Percentiles rank a stretch among this genome's conserved stretches.
Evolutionary conservation across 176 grass and related monocot species (phyloP).

Genomic region (Musa schizocarpa): DNA sequence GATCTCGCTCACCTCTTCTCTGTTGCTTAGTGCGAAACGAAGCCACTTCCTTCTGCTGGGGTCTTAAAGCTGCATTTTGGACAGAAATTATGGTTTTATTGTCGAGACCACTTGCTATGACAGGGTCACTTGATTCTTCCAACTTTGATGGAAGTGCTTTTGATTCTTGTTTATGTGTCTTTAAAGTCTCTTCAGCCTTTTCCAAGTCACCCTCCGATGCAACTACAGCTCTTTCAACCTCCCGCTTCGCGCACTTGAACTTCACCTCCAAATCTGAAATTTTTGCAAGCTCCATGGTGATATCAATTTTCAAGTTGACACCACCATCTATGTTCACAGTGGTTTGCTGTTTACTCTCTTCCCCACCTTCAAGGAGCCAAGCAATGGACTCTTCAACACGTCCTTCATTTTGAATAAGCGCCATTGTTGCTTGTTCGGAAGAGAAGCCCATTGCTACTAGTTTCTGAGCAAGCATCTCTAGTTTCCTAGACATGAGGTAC

Average conservation of each 20-base stretch:
- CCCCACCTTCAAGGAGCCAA: constrained; percentile 81
- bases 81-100: constrained; percentile 44
- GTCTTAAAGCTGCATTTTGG: constrained; percentile 32
- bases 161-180: constrained; percentile 69
- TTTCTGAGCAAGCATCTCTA: constrained; percentile 70
- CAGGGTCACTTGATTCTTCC: constrained; percentile 44
- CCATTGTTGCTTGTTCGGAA: constrained; percentile 88
- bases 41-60: constrained; percentile 48
- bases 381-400: constrained; percentile 77
- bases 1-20: constrained; percentile 68
- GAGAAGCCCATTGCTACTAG: constrained; percentile 94
- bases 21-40: constrained; percentile 35
- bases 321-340: constrained; percentile 47
- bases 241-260: constrained; percentile 84
- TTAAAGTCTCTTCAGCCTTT: constrained; percentile 73
- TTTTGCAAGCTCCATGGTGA: constrained; percentile 69
- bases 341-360: constrained; percentile 69
- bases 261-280: constrained; percentile 60
- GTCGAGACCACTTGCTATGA: constrained; percentile 23
- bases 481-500: constrained; percentile 91
- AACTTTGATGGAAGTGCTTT: constrained; percentile 21
- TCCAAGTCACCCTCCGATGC: constrained; percentile 82
- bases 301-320: constrained; percentile 84
- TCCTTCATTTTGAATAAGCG: constrained; percentile 93
- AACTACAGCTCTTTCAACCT: constrained; percentile 96